phyloP scores from a whole-genome alignment of 148 eudicot genomes.

The Spergularia bocconei region DNA sequence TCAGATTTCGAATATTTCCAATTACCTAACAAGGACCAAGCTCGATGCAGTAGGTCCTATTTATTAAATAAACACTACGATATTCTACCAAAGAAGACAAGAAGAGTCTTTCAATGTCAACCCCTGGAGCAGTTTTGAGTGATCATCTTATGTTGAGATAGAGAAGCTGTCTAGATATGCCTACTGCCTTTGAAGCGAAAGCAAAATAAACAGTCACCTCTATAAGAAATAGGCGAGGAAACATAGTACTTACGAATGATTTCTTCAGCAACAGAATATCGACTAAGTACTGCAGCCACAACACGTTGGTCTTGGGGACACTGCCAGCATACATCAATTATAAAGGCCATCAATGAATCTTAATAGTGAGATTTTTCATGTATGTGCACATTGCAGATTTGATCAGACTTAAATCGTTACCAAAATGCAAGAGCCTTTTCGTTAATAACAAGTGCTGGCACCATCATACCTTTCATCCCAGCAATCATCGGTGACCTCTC shows the following conservation, averaged over 20 bases:
- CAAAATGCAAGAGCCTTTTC: not conserved
- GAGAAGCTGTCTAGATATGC: not conserved
- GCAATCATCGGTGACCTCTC: slow-evolving; percentile 75
- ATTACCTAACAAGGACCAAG: not conserved
- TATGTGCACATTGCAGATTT: not conserved
- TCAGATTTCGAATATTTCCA: no score
- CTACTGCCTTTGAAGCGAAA: not conserved
- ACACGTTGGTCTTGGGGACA: slow-evolving; percentile 87
- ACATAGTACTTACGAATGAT: slow-evolving; percentile 60
- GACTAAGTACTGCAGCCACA: slow-evolving; percentile 91
- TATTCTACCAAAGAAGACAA: not conserved
- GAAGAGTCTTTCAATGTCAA: not conserved
- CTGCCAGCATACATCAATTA: slow-evolving; percentile 39
- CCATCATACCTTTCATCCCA: slow-evolving; percentile 90
- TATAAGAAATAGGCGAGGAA: not conserved
- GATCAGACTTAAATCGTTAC: not conserved
- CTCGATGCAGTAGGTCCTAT: not conserved
- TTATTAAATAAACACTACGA: not conserved
- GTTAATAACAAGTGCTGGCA: not conserved
- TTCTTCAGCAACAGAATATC: slow-evolving; percentile 75
- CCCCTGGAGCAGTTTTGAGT: not conserved
- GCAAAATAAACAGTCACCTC: not conserved
- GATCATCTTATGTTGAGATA: not conserved
- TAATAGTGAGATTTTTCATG: not conserved
- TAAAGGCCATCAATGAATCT: not conserved